Evolutionary conservation across 225 moss, liverwort and hornwort genomes (phyloP).

Genomic region (Pleurozium schreberi): DNA sequence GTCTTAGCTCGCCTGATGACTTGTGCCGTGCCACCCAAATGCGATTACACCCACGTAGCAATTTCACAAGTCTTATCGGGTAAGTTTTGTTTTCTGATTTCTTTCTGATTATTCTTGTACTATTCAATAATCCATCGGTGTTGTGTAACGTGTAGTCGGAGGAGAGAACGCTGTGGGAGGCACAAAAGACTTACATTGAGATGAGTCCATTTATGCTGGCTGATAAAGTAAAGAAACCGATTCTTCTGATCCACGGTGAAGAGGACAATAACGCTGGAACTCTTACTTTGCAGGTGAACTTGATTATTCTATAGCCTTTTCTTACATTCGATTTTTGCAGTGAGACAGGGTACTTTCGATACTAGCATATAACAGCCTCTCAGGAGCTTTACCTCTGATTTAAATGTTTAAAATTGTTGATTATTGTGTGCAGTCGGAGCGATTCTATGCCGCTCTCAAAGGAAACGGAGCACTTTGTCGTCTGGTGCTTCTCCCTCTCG

Average conservation of each 20-base stretch:
- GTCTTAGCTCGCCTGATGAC: not conserved
- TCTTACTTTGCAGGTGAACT: slow-evolving; percentile 80
- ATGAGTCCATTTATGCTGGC: slow-evolving; percentile 99
- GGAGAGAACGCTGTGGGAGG: slow-evolving; percentile 95
- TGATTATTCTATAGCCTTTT: not conserved
- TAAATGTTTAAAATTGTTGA: not conserved
- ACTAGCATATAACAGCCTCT: not conserved
- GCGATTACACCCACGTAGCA: not conserved
- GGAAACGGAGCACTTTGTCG: slow-evolving; percentile 82
- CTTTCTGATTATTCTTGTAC: not conserved
- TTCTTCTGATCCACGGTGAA: slow-evolving; percentile 87
- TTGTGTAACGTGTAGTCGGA: slow-evolving; percentile 48
- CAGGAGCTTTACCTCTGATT: not conserved
- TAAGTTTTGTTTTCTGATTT: not conserved
- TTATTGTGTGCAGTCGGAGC: slow-evolving; percentile 58
- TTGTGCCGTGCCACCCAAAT: not conserved
- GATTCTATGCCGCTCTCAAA: slow-evolving; percentile 83
- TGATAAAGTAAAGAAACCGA: slow-evolving; percentile 75
- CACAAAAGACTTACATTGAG: slow-evolving; percentile 70
- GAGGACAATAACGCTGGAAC: slow-evolving; percentile 97
- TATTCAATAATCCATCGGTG: not conserved
- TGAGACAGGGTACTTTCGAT: not conserved
- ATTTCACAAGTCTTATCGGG: not conserved
- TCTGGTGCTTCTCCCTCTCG: slow-evolving; percentile 82
- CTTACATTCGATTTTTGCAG: not conserved